Evolutionary conservation across 2,329 filamentous ascomycete species (phyloP), one percentile per base, ranked within the genome.

Genomic region (Colletotrichum costaricense): DNA sequence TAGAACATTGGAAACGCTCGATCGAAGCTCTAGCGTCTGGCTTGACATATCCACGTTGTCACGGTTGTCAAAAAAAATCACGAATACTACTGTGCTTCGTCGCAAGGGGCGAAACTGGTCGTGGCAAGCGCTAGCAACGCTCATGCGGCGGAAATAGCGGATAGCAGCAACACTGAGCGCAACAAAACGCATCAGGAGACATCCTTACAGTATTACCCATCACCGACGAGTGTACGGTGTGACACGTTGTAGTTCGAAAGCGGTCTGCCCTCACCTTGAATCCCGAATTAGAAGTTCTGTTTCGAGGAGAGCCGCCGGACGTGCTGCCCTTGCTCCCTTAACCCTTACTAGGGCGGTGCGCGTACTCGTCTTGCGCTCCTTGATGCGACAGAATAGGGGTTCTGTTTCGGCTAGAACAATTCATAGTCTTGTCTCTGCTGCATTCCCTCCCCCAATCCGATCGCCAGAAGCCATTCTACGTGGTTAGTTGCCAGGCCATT

Each of bases 351-450:
- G 42, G 63, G 56, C 35, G 69, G 64, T 30, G 42, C 52, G 57
- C 56, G 55, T 52, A 33, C 38, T 71, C 33, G 55, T 55, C 52
- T 38, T 22, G 16, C 30, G 28, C 63, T 71, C 46, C 28, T 28
- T 46, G 33, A 46, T 56, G 63, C 56, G 55, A 64, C 66, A 49
- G n/a, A 28, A 65, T 60, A 65, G 66, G 70, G 66, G 66, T 60
- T 64, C 52, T 70, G 70, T 73, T 73, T 73, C 70, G 67, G 67
- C 70, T 65, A 65, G 70, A 33, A 73, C 66, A 70, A 59, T 58
- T 26, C 59, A 64, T 69, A 28, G 42, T 65, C 46, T 49, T 60
- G 52, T 35, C 52, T 60, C 42, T 60, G 42, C 42, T 49, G 66
- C 59, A 54, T 59, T 56, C 42, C 58, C 9, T 52, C 35, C 11